Base-by-base conservation (phyloP, 2,329 filamentous ascomycete genomes). In the Fusarium brachygibbosum region DNA sequence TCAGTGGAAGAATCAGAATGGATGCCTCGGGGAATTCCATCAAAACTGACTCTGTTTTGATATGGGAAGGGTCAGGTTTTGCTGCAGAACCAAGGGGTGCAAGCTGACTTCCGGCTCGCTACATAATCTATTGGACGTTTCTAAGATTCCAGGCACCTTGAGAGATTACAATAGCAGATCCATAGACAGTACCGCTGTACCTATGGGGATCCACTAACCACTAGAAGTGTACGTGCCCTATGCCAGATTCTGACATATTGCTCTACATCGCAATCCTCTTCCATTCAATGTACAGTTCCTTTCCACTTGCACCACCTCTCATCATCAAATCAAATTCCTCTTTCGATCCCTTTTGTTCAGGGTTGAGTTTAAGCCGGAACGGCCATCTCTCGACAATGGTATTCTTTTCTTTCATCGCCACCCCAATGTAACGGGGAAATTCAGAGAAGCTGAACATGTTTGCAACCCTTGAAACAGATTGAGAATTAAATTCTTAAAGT, bases 351-450 rank as follows among this genome's bases (percentile, higher is more conserved):
- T 14, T 12, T 12, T 65, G 34, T 1, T 16, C 40, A 31, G 48
- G 64, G 6, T 28, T 5, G 5, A 61, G 34, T 23, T 58, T 64
- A 2, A 64, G 37, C 4, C 51, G 12, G 9, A 25, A 41, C 0
- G 59, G 66, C 59, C 64, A 69, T 40, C 57, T 48, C 14, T 68
- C 60, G 2, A 65, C 25, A n/a, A 61, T 56, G 2, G 42, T 69
- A 13, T 68, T 38, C 7, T 52, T 16, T 9, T 65, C 51, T 35
- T 65, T 65, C 28, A 46, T 32, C 10, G 9, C 12, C 13, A 25
- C 48, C 9, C 40, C 25, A 4, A 41, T 4, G 12, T 21, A 34
- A 14, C 42, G 23, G 25, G 37, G 29, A 4, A 44, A 50, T 2
- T 29, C 14, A 8, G 14, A 40, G 4, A 53, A 19, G 4, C 21